Base-by-base conservation (phyloP, 2,329 filamentous ascomycete genomes). In the Xenoacremonium recifei region DNA sequence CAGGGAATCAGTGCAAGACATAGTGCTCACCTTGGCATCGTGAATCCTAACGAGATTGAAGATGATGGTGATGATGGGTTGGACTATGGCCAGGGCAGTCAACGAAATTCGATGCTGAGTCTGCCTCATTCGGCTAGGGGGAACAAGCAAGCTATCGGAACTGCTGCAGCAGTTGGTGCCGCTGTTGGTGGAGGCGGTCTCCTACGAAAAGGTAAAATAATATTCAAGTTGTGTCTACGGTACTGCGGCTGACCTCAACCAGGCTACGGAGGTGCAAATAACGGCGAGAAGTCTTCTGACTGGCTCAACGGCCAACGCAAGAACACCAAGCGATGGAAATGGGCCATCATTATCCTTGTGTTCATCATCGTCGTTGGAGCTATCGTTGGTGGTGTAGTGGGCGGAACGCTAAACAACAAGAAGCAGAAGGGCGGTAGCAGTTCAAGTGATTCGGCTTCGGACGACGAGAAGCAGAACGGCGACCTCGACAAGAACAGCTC, bases 61-160 rank as follows among this genome's bases (percentile, higher is more conserved):
- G 91, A 96, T 61, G 91, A 96, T 59, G 89, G 88, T 20, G 91
- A 96, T 57, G 91, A 95, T 61, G 89, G 86, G 2, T 75, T 93
- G 38, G 74, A 78, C 4, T 83, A 78, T 53, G 68, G 64, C 37
- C 66, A 62, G 35, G 60, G 57, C 33, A 61, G 57, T 29, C 58
- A 65, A 61, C 74, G 77, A 45, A 76, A 72, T 50, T 82, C 85
- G 25, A 77, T 84, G 62, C 65, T 85, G 25, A 81, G 78, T 44
- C 66, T 81, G 3, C 73, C 75, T 7, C 68, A 71, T 29, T 70
- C 73, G 17, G 63, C 65, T 30, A 57, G 63, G 6, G 49, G 43
- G 16, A 49, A 45, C 21, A 55, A 44, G 16, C 42, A 52, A 12
- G 58, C 47, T 21, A 45, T 57, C 6, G 55, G 60, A 4, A 50